Evolutionary conservation across 2,329 filamentous ascomycete genomes (phyloP).

Genomic region (Rhynchosporium agropyri): DNA sequence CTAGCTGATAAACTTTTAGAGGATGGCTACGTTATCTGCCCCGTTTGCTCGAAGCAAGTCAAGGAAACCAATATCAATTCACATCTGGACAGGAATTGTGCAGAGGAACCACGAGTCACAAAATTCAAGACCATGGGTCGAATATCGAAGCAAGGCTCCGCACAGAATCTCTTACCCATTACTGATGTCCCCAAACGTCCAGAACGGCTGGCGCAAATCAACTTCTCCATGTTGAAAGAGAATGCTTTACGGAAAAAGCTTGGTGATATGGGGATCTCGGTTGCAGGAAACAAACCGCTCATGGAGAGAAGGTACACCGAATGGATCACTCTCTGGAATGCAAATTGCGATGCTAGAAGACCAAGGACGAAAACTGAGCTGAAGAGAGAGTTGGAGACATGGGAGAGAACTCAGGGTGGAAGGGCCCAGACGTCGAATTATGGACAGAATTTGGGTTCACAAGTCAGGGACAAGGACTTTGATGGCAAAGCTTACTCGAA

Average conservation of each 20-base stretch:
- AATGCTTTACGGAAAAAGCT: constrained; percentile 77
- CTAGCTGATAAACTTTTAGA: constrained; percentile 24
- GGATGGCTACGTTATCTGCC: constrained; percentile 75
- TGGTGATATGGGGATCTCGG: constrained; percentile 75
- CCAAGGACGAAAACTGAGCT: constrained; percentile 74
- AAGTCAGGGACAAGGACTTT: constrained; percentile 86
- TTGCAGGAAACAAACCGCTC: constrained; percentile 65
- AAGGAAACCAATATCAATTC: constrained; percentile 74
- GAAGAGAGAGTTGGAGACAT: constrained; percentile 76
- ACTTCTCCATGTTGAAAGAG: constrained; percentile 87
- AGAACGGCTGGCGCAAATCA: constrained; percentile 68
- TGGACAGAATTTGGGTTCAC: constrained; percentile 47
- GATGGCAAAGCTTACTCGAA: constrained; percentile 75
- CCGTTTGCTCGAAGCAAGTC: constrained; percentile 76
- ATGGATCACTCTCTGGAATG: constrained; percentile 95
- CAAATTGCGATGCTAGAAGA: constrained; percentile 83
- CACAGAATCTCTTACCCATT: constrained; percentile 18
- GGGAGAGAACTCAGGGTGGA: constrained; percentile 82
- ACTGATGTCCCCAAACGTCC: constrained; percentile 35
- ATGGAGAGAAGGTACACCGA: constrained; percentile 84
- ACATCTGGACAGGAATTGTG: constrained; percentile 68
- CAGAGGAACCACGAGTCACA: constrained; percentile 28
- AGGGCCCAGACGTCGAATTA: constrained; percentile 50
- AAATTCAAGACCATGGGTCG: constrained; percentile 6
- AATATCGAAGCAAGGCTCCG: constrained; percentile 15